Base-by-base conservation (phyloP, 306 rosid species). In the Cucumis cinereus region DNA sequence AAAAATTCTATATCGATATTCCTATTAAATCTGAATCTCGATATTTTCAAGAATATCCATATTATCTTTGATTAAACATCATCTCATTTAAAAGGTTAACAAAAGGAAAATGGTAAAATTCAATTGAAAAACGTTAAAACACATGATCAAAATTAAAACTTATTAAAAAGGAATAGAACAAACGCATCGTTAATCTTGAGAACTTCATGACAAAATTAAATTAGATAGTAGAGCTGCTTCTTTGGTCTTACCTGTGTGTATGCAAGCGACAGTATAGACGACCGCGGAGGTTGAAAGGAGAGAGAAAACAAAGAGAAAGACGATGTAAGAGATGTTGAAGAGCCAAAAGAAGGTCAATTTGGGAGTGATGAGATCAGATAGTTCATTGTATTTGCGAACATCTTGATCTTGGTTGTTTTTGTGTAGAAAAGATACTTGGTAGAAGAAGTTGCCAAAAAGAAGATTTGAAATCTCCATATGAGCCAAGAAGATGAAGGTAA, bases 231-330 rank as follows among this genome's bases (percentile, higher is more conserved):
- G 3, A 26, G 10, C 1, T 26, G 3, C 15, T 59, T 59, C 10
- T 59, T 26, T 9, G 11, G 2, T 7, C 38, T 26, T 59, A 60
- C 70, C 70, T 0, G 24, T 38, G 80, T 74, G 82, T 57, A 84
- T 35, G 52, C 72, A 78, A 35, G 84, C 84, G 62, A 84, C 68
- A 0, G 84, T 81, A 57, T 80, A 81, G 30, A 78, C 80, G 7
- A 78, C 45, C 15, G 84, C 84, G 2, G 87, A 54, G 78, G 87
- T 81, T 20, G 87, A 71, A 59, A 81, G 82, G 60, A 84, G 82
- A 14, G 78, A 78, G 80, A 81, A 61, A 74, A 81, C 14, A 15
- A 81, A 55, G 40, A 70, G 75, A 81, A 81, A 53, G 13, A 73
- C 68, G 58, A 84, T 80, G 75, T 81, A 80, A 14, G 74, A 53